Percentiles rank a stretch among this genome's conserved stretches.
Evolutionary conservation across 805 yeast genomes (phyloP).

Genomic region (Crinitomyces ghanaensis): DNA sequence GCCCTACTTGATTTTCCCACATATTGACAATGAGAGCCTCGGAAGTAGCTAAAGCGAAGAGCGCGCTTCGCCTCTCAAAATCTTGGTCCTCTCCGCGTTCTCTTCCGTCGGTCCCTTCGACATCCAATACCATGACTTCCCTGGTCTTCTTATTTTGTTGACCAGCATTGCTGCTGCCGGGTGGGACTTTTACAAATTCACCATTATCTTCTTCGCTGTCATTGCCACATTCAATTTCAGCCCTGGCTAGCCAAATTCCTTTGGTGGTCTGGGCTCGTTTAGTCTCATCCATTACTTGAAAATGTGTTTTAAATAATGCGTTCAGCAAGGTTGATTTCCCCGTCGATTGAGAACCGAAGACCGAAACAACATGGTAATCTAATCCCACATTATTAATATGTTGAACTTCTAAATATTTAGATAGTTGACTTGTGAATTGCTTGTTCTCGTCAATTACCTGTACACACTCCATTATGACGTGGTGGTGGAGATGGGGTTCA

Average conservation of each 20-base stretch:
- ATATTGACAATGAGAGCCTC: slow-evolving; percentile 84
- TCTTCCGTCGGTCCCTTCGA: slow-evolving; percentile 98
- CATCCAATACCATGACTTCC: slow-evolving; percentile 80
- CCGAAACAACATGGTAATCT: slow-evolving; percentile 82
- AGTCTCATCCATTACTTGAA: slow-evolving; percentile 87
- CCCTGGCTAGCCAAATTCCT: slow-evolving; percentile 67
- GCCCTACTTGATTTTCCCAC: slow-evolving; percentile 96
- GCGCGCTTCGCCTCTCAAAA: slow-evolving; percentile 91
- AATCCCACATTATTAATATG: slow-evolving; percentile 40
- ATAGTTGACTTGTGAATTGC: slow-evolving; percentile 33
- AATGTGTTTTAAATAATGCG: slow-evolving; percentile 70
- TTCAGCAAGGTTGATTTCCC: slow-evolving; percentile 92
- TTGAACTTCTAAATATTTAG: slow-evolving; percentile 27
- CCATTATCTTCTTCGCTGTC: slow-evolving; percentile 5
- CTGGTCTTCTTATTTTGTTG: too few species aligned
- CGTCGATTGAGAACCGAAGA: slow-evolving; percentile 93
- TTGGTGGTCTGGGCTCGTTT: slow-evolving; percentile 84
- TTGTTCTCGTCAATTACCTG: slow-evolving; percentile 57
- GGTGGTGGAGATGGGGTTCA: too few species aligned
- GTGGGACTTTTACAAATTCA: slow-evolving; percentile 4
- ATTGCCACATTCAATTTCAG: slow-evolving; percentile 19
- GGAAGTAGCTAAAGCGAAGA: slow-evolving; percentile 86
- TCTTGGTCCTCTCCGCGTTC: slow-evolving; percentile 98
- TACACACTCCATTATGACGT: slow-evolving; percentile 36
- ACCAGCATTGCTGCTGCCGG: slow-evolving; percentile 15